Conservation (phyloP, 176 grass and related monocot species). For the Triticum dicoccoides region DNA sequence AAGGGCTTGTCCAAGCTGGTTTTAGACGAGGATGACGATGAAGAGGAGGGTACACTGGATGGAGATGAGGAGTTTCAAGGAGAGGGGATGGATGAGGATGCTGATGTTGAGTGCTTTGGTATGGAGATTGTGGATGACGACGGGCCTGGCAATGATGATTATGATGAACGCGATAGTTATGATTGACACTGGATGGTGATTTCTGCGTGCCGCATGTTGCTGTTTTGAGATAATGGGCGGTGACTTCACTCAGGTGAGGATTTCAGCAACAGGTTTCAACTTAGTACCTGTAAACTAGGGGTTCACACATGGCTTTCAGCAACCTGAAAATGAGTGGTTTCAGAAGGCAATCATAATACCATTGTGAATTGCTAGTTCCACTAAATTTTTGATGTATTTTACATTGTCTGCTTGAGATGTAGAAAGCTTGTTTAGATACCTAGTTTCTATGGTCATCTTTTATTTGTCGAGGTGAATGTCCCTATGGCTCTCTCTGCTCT, state of each 20-base stretch:
- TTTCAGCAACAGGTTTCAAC: not conserved
- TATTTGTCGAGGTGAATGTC: not conserved
- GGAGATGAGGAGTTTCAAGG: constrained; percentile 29
- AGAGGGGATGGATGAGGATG: constrained; percentile 46
- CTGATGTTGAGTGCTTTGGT: constrained; percentile 63
- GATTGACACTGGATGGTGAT: constrained; percentile 22
- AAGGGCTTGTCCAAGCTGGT: constrained; percentile 72
- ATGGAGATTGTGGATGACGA: constrained; percentile 60
- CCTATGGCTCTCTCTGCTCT: not conserved
- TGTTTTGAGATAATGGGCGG: not conserved
- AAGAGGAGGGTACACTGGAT: constrained; percentile 37
- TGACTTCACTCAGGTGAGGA: not conserved
- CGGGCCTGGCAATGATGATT: constrained; percentile 21
- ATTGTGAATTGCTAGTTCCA: constrained; percentile 25
- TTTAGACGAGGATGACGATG: constrained; percentile 56
- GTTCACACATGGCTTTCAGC: constrained; percentile 9
- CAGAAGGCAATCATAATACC: constrained; percentile 6
- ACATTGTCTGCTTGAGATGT: constrained; percentile 12
- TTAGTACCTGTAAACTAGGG: not conserved
- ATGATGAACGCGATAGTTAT: constrained; percentile 41
- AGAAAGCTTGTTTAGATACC: constrained; percentile 1
- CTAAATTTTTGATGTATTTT: not conserved
- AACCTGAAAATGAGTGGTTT: not conserved
- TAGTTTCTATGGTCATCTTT: not conserved
- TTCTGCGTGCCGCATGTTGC: constrained; percentile 10